These are phyloP conservation scores for Erysimum pusillum DNA, from an alignment of 441 rosid species.

Conservation along the genomic window DNA sequence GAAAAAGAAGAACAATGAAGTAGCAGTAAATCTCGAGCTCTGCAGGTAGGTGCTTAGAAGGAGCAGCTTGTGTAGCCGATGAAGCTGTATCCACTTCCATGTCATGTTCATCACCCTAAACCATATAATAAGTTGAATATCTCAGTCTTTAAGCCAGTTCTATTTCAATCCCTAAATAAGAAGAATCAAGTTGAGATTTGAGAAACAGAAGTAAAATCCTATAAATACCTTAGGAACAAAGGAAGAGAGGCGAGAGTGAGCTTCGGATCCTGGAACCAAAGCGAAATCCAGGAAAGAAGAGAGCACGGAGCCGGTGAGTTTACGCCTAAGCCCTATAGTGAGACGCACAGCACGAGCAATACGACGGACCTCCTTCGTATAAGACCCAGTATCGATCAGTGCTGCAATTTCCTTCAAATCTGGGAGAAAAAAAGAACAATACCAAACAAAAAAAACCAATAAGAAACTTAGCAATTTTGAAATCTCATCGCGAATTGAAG, in stretches of 20 bases:
- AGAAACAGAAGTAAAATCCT: neutral
- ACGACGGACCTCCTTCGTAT: conserved; percentile 60
- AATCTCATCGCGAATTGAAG: neutral
- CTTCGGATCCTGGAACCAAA: conserved; percentile 57
- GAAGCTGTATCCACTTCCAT: conserved; percentile 69
- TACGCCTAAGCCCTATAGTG: conserved; percentile 54
- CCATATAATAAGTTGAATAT: neutral
- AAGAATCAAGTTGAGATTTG: neutral
- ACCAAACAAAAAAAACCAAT: neutral
- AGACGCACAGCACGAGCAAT: conserved; percentile 62
- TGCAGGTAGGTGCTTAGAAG: conserved; percentile 54
- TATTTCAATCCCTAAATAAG: neutral
- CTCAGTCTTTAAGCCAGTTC: conserved; percentile 9
- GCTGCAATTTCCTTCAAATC: conserved; percentile 63
- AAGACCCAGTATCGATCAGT: conserved; percentile 59
- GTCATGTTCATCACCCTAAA: conserved; percentile 60
- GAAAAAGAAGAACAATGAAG: conserved; percentile 64
- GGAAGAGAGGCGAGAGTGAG: conserved; percentile 49
- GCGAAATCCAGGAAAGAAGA: conserved; percentile 57
- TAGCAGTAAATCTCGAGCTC: conserved; percentile 67
- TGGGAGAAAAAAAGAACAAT: conserved; percentile 18
- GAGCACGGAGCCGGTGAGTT: conserved; percentile 53
- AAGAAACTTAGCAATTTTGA: conserved; percentile 38
- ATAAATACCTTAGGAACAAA: conserved; percentile 56
- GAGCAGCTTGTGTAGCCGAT: conserved; percentile 51